These are phyloP conservation scores for Phytophthora pistaciae DNA, from an alignment of 352 stramenopile species.

Conservation along the genomic window DNA sequence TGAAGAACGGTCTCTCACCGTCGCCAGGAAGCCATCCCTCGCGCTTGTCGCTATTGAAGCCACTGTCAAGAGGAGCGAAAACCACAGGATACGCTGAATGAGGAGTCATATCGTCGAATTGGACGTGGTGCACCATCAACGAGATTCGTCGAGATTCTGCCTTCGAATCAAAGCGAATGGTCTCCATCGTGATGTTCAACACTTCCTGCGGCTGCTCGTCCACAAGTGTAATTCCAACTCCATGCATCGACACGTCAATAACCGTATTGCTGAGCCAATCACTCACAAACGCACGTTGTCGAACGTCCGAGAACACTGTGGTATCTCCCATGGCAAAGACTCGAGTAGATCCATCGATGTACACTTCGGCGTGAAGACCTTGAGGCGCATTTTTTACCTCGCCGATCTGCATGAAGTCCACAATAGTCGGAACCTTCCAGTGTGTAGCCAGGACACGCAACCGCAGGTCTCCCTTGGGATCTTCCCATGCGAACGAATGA, in stretches of 20 bases:
- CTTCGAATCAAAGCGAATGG: conserved; percentile 69
- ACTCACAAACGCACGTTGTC: conserved; percentile 60
- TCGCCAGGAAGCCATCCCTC: conserved; percentile 86
- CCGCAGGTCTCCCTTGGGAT: conserved; percentile 65
- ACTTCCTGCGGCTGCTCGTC: conserved; percentile 81
- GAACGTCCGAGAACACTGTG: conserved; percentile 63
- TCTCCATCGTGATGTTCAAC: conserved; percentile 90
- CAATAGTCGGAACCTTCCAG: conserved; percentile 75
- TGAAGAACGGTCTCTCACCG: conserved; percentile 80
- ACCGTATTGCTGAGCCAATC: conserved; percentile 81
- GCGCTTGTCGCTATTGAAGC: conserved; percentile 89
- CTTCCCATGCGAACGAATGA: conserved; percentile 86
- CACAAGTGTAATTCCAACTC: conserved; percentile 83
- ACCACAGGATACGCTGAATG: conserved; percentile 80
- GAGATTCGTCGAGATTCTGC: conserved; percentile 54
- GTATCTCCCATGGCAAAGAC: conserved; percentile 86
- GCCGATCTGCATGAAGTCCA: conserved; percentile 84
- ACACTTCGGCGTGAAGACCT: conserved; percentile 82
- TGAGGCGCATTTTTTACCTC: conserved; percentile 60
- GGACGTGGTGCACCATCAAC: conserved; percentile 83
- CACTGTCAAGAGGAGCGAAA: conserved; percentile 81
- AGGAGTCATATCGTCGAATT: conserved; percentile 89
- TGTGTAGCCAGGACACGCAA: conserved; percentile 69
- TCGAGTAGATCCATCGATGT: conserved; percentile 84
- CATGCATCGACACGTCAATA: conserved; percentile 82